Percentiles rank a stretch among this genome's conserved stretches.
Evolutionary conservation across 106 monocot genomes (phyloP).

Genomic region (Apostasia shenzhenica): DNA sequence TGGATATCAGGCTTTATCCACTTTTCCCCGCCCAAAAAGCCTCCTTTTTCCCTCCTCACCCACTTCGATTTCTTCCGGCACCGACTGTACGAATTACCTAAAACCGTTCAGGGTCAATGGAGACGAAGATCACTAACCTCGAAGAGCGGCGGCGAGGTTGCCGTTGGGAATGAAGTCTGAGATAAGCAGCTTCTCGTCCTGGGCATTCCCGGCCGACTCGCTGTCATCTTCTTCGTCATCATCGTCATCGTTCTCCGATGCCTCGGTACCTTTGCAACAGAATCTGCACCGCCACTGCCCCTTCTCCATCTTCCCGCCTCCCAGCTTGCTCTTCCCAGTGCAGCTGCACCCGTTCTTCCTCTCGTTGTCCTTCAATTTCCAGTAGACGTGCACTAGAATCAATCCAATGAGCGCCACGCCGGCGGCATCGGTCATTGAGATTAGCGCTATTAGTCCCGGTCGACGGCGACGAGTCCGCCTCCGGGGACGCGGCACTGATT

Average conservation of each 20-base stretch:
- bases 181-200: constrained; percentile 82
- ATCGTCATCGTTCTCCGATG: not conserved
- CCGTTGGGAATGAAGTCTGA: constrained; percentile 78
- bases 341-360: constrained; percentile 20
- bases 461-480: not conserved
- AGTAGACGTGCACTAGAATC: constrained; percentile 49
- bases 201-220: constrained; percentile 15
- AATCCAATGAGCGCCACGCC: constrained; percentile 58
- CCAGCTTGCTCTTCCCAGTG: constrained; percentile 20
- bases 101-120: too few species aligned
- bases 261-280: not conserved
- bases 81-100: too few species aligned
- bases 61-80: too few species aligned
- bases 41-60: too few species aligned
- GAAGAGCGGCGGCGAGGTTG: constrained; percentile 66
- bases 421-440: constrained; percentile 52
- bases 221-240: constrained; percentile 3
- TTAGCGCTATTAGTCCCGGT: constrained; percentile 36
- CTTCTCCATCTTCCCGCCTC: not conserved
- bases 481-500: too few species aligned
- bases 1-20: too few species aligned
- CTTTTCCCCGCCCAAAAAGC: too few species aligned
- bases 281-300: not conserved
- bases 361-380: constrained; percentile 44
- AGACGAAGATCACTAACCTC: constrained; percentile 28